These are phyloP conservation scores for Trypanosomatidae sp. DNA, from an alignment of 208 protist genomes.

Conservation along the genomic window DNA sequence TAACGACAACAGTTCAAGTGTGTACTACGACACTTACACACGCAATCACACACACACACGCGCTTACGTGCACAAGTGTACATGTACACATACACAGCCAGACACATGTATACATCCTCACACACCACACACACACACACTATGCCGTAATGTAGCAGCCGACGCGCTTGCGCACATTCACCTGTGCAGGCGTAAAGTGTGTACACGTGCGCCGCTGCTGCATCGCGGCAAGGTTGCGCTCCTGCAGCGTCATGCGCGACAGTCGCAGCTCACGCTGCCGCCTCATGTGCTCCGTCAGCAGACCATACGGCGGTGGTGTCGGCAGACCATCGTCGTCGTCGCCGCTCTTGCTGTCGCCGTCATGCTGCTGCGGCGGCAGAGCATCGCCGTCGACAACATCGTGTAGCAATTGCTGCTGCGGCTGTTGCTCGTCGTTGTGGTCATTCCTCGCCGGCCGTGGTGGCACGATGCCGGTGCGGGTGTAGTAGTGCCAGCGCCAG, in stretches of 20 bases:
- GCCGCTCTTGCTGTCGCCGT: neutral
- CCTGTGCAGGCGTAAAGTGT: conserved; percentile 9
- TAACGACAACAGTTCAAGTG: too few species aligned
- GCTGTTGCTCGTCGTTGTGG: neutral
- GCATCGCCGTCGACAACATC: neutral
- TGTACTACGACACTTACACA: too few species aligned
- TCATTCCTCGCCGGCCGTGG: neutral
- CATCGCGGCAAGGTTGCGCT: conserved; percentile 17
- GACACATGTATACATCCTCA: too few species aligned
- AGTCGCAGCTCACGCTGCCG: conserved; percentile 24
- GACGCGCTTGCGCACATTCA: conserved; percentile 4
- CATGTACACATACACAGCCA: too few species aligned
- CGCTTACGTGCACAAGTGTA: too few species aligned
- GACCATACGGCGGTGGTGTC: conserved; percentile 27
- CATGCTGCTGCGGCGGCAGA: neutral
- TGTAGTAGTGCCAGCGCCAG: conserved; percentile 50
- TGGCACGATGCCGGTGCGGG: conserved; percentile 7
- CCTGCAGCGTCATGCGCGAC: conserved; percentile 19
- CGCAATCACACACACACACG: too few species aligned
- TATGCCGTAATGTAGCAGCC: conserved; percentile 2
- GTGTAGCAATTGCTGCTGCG: neutral
- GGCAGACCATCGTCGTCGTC: conserved; percentile 4
- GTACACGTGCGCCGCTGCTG: conserved; percentile 11
- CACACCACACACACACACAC: too few species aligned
- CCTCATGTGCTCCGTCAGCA: conserved; percentile 37